phyloP scores from a whole-genome alignment of 2,329 filamentous ascomycete species.

The Monilinia aucupariae region DNA sequence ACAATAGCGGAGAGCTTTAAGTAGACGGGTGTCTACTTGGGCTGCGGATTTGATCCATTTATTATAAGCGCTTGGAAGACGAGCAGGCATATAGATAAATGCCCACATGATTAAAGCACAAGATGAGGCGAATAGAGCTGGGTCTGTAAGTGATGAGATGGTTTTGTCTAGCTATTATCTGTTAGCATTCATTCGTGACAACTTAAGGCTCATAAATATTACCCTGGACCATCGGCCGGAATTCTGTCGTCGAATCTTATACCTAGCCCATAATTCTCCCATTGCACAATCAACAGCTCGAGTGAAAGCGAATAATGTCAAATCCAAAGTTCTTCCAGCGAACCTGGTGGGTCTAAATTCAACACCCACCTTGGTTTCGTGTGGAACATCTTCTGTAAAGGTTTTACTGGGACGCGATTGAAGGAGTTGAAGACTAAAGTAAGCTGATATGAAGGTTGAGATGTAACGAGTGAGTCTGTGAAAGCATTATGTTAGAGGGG shows the following conservation, averaged over 20 bases:
- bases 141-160: conserved; percentile 51
- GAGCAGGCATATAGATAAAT: conserved; percentile 72
- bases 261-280: conserved; percentile 57
- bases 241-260: conserved; percentile 42
- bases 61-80: conserved; percentile 67
- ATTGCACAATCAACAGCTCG: conserved; percentile 68
- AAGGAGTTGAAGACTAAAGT: conserved; percentile 51
- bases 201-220: not conserved
- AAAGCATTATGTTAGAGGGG: not conserved
- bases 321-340: conserved; percentile 71
- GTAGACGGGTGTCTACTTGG: conserved; percentile 66
- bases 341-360: conserved; percentile 32
- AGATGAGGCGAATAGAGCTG: conserved; percentile 65
- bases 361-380: conserved; percentile 29
- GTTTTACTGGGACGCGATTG: conserved; percentile 48
- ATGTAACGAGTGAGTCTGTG: conserved; percentile 51
- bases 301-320: conserved; percentile 72
- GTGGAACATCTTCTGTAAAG: conserved; percentile 39
- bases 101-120: conserved; percentile 80
- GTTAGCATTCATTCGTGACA: not conserved
- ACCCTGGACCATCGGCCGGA: conserved; percentile 41
- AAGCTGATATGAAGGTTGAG: conserved; percentile 53
- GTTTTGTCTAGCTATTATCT: conserved; percentile 32
- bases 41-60: conserved; percentile 78
- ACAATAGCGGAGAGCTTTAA: conserved; percentile 66